Evolutionary conservation across 2,329 filamentous ascomycete species (phyloP).

Genomic region (Aspergillus chevalieri): DNA sequence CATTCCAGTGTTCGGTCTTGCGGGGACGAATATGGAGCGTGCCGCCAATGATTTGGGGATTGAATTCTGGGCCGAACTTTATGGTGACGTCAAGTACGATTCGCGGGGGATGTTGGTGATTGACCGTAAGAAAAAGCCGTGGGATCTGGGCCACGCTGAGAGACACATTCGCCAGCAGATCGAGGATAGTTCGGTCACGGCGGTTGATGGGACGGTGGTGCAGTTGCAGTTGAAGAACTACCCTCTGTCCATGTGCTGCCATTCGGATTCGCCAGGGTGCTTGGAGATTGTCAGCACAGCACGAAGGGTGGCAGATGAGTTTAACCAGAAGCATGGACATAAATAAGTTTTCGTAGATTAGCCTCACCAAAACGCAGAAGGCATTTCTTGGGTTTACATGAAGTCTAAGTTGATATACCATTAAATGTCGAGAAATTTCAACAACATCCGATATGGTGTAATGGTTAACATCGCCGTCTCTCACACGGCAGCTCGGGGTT

Average conservation of each 20-base stretch:
- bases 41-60: slow-evolving; percentile 49
- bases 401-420: too few species aligned
- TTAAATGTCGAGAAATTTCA: not conserved
- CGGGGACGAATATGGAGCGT: slow-evolving; percentile 50
- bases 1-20: slow-evolving; percentile 49
- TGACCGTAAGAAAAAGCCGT: slow-evolving; percentile 54
- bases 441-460: slow-evolving; percentile 17
- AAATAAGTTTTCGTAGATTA: not conserved
- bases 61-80: slow-evolving; percentile 50
- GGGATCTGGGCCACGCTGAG: slow-evolving; percentile 35
- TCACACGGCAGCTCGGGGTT: slow-evolving; percentile 24
- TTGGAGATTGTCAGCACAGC: slow-evolving; percentile 40
- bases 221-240: slow-evolving; percentile 37
- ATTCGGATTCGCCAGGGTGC: slow-evolving; percentile 44
- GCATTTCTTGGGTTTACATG: too few species aligned
- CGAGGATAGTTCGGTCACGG: slow-evolving; percentile 36
- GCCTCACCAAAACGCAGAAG: not conserved
- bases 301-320: slow-evolving; percentile 35
- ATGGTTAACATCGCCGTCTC: slow-evolving; percentile 18
- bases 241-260: slow-evolving; percentile 41
- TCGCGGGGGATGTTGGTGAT: slow-evolving; percentile 48
- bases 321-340: slow-evolving; percentile 30
- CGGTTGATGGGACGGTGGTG: slow-evolving; percentile 36
- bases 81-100: slow-evolving; percentile 53
- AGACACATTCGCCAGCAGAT: slow-evolving; percentile 40